These are phyloP conservation scores for Malassezia sympodialis DNA, from an alignment of 1,284 basidiomycete genomes.

Conservation along the genomic window DNA sequence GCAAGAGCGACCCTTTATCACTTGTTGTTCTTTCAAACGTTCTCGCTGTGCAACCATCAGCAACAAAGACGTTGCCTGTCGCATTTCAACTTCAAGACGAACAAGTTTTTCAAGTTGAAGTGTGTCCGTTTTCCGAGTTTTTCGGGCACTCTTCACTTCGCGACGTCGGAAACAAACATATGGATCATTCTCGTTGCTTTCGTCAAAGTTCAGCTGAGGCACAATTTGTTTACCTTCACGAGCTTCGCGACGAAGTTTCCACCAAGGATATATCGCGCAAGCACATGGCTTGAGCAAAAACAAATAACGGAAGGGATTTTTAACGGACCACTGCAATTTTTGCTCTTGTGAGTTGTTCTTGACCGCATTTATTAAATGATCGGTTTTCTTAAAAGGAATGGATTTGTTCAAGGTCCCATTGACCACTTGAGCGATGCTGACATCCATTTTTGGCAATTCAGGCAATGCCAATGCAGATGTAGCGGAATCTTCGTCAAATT, in stretches of 20 bases:
- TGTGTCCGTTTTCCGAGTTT: constrained; percentile 60
- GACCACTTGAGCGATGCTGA: constrained; percentile 3
- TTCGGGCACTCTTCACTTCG: constrained; percentile 85
- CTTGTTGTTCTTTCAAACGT: constrained; percentile 32
- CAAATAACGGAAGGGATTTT: constrained; percentile 41
- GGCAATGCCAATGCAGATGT: constrained; percentile 30
- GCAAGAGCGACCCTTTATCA: constrained; percentile 27
- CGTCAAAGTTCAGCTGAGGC: constrained; percentile 57
- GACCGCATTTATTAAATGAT: background rate
- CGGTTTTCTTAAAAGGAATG: background rate
- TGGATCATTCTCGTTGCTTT: constrained; percentile 85
- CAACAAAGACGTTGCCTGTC: constrained; percentile 30
- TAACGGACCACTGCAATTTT: constrained; percentile 25
- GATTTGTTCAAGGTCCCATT: background rate
- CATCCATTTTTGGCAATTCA: constrained; percentile 27
- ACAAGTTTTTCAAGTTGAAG: constrained; percentile 46
- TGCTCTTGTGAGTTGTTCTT: background rate
- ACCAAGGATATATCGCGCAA: constrained; percentile 36
- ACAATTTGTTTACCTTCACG: constrained; percentile 34
- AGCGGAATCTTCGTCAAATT: constrained; percentile 33
- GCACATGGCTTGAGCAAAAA: constrained; percentile 34
- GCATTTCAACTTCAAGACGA: constrained; percentile 38
- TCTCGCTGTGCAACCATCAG: constrained; percentile 41
- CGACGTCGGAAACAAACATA: constrained; percentile 96
- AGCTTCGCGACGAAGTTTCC: constrained; percentile 42